Base-by-base conservation (phyloP, 441 rosid species). In the Gossypium lobatum region DNA sequence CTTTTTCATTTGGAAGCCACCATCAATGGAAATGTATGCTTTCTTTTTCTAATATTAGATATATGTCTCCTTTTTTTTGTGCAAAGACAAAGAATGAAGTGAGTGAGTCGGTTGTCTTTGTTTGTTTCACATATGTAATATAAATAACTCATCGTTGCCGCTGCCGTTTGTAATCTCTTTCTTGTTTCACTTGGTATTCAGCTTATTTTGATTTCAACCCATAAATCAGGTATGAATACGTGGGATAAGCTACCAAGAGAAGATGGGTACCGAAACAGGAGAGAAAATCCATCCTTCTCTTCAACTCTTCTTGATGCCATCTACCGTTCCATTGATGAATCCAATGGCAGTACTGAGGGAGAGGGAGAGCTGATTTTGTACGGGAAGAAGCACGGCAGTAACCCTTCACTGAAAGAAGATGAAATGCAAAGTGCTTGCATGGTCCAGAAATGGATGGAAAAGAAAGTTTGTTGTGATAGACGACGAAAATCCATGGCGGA, bases 261-360 rank as follows among this genome's bases (percentile, higher is more conserved):
- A 60, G 42, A 76, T 52, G 82, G 81, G 16, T 13, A 8, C 53
- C 57, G 70, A 28, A 73, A 58, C 73, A 75, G 79, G 52, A 78
- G 70, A 50, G 75, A 72, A 16, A 71, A 74, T 42, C 90, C 92
- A 17, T 89, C 94, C 50, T 89, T 89, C 82, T 89, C 94, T 73
- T 86, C 94, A 31, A 73, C 90, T 73, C 90, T 89, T 48, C 92
- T 89, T 55, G 94, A 89, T 74, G 81, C 88, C 77, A 88, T 89
- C 75, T 89, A 85, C 82, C 89, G 90, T 73, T 89, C 94, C 37
- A 89, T 89, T 68, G 94, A 88, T 75, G 90, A 86, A 7, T 28
- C 80, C 2, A 72, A 52, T 71, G 79, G 70, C 25, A 73, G 76
- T 28, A 34, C 45, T 37, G 8, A 63, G 57, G 69, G 71, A 18